Evolutionary conservation across 352 stramenopile species (phyloP).

Genomic region (Pythium dissimile): DNA sequence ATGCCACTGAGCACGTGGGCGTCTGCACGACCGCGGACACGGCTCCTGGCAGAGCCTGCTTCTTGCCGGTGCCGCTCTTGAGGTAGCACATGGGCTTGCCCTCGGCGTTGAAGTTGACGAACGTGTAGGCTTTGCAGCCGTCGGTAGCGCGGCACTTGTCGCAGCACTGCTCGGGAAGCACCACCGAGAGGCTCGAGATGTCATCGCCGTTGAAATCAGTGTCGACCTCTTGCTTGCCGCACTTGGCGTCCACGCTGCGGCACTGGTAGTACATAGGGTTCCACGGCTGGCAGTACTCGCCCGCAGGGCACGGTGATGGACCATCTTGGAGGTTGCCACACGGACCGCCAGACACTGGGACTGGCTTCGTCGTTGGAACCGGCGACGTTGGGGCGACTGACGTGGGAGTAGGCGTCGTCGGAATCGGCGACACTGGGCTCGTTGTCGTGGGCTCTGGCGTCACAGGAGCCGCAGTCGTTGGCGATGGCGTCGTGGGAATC

Average conservation of each 20-base stretch:
- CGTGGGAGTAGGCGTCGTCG: background rate
- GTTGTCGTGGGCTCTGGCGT: background rate
- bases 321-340: constrained; percentile 4
- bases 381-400: background rate
- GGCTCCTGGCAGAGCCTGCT: constrained; percentile 7
- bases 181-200: constrained; percentile 9
- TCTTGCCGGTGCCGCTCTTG: constrained; percentile 8
- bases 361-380: background rate
- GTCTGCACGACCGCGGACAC: constrained; percentile 19
- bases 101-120: constrained; percentile 18
- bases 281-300: constrained; percentile 49
- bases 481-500: background rate
- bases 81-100: constrained; percentile 20
- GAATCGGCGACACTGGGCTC: background rate
- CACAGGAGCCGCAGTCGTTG: background rate
- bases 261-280: constrained; percentile 45
- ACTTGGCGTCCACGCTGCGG: constrained; percentile 18
- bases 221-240: constrained; percentile 1
- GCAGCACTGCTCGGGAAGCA: constrained; percentile 19
- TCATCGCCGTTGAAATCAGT: constrained; percentile 21
- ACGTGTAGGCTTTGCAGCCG: constrained; percentile 23
- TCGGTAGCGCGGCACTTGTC: constrained; percentile 14
- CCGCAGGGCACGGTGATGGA: background rate
- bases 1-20: background rate
- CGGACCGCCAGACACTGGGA: background rate